Percentiles rank a stretch among this genome's conserved stretches.
Evolutionary conservation across 306 rosid genomes (phyloP).

Genomic region (Prunus mira): DNA sequence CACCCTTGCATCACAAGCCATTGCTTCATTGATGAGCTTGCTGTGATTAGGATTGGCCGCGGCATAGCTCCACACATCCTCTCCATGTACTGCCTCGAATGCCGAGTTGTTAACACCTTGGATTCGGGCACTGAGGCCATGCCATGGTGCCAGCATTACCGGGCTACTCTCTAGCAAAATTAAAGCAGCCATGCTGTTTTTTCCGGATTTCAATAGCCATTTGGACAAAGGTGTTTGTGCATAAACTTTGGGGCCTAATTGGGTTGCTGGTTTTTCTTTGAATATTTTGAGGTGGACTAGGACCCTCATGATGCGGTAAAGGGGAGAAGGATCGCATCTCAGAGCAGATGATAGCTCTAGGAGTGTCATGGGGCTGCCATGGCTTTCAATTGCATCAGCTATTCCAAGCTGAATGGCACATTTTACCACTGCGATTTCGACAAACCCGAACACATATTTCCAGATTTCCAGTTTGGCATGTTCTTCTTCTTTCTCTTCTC

Average conservation of each 20-base stretch:
- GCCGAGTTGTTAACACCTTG: constrained; percentile 15
- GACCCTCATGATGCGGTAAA: constrained; percentile 52
- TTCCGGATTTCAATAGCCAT: constrained; percentile 5
- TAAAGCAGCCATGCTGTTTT: constrained; percentile 26
- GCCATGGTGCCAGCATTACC: constrained; percentile 39
- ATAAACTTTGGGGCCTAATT: not conserved
- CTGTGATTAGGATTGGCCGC: constrained; percentile 29
- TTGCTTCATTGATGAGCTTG: constrained; percentile 52
- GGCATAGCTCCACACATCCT: constrained; percentile 52
- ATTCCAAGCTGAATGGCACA: constrained; percentile 66
- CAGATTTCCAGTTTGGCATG: constrained; percentile 35
- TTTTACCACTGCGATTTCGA: constrained; percentile 53
- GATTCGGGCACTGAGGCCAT: constrained; percentile 21
- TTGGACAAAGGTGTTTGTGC: constrained; percentile 33
- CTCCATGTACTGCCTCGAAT: constrained; percentile 44
- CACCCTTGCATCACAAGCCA: constrained; percentile 53
- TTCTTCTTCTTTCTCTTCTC: constrained; percentile 22
- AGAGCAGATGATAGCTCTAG: constrained; percentile 42
- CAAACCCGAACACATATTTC: constrained; percentile 54
- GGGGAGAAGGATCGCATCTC: constrained; percentile 25
- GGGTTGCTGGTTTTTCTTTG: constrained; percentile 18
- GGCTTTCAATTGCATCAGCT: constrained; percentile 55
- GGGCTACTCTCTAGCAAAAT: constrained; percentile 28
- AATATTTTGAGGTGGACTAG: constrained; percentile 40
- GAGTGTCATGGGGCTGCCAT: constrained; percentile 48